Evolutionary conservation across 2,329 filamentous ascomycete genomes (phyloP), one percentile per base, ranked within the genome.

Genomic region (Aspergillus fructus): DNA sequence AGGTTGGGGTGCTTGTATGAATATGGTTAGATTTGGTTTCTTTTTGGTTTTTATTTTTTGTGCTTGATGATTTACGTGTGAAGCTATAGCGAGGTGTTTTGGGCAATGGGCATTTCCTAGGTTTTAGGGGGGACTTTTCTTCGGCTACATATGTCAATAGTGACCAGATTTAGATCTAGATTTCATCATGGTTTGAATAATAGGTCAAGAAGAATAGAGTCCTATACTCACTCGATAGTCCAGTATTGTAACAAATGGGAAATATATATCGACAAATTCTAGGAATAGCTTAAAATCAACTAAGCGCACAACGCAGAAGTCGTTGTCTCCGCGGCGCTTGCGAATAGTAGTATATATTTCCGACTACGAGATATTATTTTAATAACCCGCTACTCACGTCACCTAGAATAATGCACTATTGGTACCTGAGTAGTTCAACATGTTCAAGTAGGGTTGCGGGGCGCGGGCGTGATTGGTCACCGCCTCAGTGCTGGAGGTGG

Each of bases 391-490:
- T 30, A 30, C 27, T 30, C 27, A 11, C 8, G 27, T 8, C 9
- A 30, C 9, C 27, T 30, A 30, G 27, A 30, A 30, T 30, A 30
- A 11, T 9, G 27, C 7, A 30, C 9, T 11, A 30, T 30, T 30
- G 27, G 27, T 30, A 13, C 21, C 6, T 5, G 6, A 30, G 43
- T 30, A 46, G 24, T 51, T 51, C 24, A 15, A 52, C 27, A 30
- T 15, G 41, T 48, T 30, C 17, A 24, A 47, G 56, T 65, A 63
- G 59, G 60, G 57, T 52, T 64, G 61, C 55, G 59, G 58, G 58
- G 62, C 58, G 57, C 53, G 49, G 27, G 30, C 55, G 51, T 71
- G 67, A 71, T 73, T 72, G 68, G 70, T 70, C 66, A 72, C 66
- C 69, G 68, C 67, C 65, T 69, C 65, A 65, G 63, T 59, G 68